Conservation (phyloP, 352 stramenopile species). For the Phytophthora fragariaefolia region DNA sequence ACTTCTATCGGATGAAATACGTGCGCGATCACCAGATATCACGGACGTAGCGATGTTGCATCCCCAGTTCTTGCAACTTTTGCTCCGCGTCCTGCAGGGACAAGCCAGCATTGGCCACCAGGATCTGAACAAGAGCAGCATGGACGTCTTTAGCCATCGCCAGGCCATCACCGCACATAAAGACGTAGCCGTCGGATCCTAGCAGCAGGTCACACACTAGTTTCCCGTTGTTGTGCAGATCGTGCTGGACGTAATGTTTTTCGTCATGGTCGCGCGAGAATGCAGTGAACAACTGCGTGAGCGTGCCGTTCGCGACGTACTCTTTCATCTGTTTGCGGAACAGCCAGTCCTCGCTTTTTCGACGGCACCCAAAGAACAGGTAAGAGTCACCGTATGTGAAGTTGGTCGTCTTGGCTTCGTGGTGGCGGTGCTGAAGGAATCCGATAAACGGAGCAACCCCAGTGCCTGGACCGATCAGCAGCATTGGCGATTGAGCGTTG, state of each 20-base stretch:
- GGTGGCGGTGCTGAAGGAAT: slow-evolving; percentile 92
- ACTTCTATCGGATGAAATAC: slow-evolving; percentile 16
- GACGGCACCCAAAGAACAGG: slow-evolving; percentile 96
- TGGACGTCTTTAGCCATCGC: slow-evolving; percentile 97
- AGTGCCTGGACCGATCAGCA: slow-evolving; percentile 96
- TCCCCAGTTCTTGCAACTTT: slow-evolving; percentile 61
- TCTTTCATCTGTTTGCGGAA: slow-evolving; percentile 90
- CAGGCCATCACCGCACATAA: slow-evolving; percentile 96
- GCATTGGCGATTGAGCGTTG: slow-evolving; percentile 82
- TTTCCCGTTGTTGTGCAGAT: slow-evolving; percentile 62
- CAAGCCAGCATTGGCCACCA: slow-evolving; percentile 72
- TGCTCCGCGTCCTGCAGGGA: slow-evolving; percentile 65
- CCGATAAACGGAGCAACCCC: slow-evolving; percentile 97
- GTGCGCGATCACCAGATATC: slow-evolving; percentile 83
- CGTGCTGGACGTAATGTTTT: slow-evolving; percentile 96
- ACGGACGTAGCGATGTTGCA: slow-evolving; percentile 85
- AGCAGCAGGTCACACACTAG: slow-evolving; percentile 83
- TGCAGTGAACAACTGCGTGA: slow-evolving; percentile 87
- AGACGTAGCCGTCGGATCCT: slow-evolving; percentile 85
- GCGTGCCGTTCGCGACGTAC: slow-evolving; percentile 70
- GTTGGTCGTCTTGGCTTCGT: slow-evolving; percentile 37
- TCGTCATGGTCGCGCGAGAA: slow-evolving; percentile 92
- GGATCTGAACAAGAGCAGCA: slow-evolving; percentile 75
- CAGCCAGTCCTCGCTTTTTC: slow-evolving; percentile 91
- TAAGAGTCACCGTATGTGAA: slow-evolving; percentile 51